Evolutionary conservation across 768 basidiomycete genomes (phyloP).

Genomic region (Pleurotus sapidus): DNA sequence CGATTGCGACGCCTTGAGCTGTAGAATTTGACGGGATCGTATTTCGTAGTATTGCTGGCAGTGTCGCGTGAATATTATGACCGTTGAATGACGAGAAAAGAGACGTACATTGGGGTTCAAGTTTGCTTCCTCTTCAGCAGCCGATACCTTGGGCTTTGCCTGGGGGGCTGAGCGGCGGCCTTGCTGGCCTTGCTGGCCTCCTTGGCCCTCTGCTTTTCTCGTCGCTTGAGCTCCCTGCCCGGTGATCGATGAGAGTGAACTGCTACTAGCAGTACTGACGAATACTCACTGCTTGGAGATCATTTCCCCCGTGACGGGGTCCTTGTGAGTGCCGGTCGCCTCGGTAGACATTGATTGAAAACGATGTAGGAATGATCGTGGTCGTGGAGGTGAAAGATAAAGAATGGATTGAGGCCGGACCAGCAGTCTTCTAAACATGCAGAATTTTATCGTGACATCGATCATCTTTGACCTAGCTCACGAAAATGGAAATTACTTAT

Average conservation of each 20-base stretch:
- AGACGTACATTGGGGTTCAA: constrained; percentile 84
- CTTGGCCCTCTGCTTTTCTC: constrained; percentile 82
- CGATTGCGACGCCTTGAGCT: constrained; percentile 76
- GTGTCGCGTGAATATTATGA: neutral
- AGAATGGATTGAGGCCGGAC: neutral
- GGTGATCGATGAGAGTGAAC: constrained; percentile 23
- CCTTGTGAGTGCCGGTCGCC: constrained; percentile 53
- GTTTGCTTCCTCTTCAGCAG: constrained; percentile 68
- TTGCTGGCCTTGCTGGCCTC: constrained; percentile 74
- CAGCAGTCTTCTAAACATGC: constrained; percentile 1
- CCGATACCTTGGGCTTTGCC: constrained; percentile 36
- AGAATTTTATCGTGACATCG: no score
- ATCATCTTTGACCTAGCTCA: no score
- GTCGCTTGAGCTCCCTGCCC: constrained; percentile 87
- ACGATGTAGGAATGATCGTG: neutral
- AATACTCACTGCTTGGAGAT: constrained; percentile 87
- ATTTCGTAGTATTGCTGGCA: constrained; percentile 94
- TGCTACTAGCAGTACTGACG: constrained; percentile 8
- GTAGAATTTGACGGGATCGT: constrained; percentile 83
- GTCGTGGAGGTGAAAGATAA: neutral
- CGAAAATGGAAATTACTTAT: no score
- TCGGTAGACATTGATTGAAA: constrained; percentile 18
- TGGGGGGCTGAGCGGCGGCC: constrained; percentile 34
- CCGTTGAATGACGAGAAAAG: neutral
- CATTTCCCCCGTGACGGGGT: constrained; percentile 92